phyloP scores from a whole-genome alignment of 208 protist species.

The Porcisia hertigi region DNA sequence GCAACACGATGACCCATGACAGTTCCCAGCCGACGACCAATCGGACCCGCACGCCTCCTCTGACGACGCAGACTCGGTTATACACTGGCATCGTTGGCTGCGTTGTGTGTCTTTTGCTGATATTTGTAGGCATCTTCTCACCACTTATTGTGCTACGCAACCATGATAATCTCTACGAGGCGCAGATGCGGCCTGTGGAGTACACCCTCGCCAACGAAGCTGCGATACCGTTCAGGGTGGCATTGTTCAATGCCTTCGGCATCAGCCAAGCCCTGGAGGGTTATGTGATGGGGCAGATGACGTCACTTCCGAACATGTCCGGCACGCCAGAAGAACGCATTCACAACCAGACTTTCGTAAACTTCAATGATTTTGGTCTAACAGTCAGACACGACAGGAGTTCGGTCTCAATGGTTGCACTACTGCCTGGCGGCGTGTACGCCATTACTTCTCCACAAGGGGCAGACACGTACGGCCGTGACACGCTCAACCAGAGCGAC shows the following conservation, averaged over 20 bases:
- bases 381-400: slow-evolving; percentile 30
- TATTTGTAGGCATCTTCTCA: slow-evolving; percentile 33
- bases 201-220: slow-evolving; percentile 27
- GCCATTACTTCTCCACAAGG: not conserved
- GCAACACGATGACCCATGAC: not conserved
- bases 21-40: not conserved
- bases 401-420: not conserved
- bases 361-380: slow-evolving; percentile 14
- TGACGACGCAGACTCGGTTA: not conserved
- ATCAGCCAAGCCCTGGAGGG: slow-evolving; percentile 41
- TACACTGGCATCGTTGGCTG: not conserved
- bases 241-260: slow-evolving; percentile 42
- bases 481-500: not conserved
- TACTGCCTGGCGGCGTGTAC: slow-evolving; percentile 1
- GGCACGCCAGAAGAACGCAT: slow-evolving; percentile 31
- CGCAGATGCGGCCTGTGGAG: not conserved
- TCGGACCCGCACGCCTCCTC: not conserved
- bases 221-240: slow-evolving; percentile 28
- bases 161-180: slow-evolving; percentile 4
- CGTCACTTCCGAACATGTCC: slow-evolving; percentile 34
- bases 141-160: slow-evolving; percentile 40
- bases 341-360: slow-evolving; percentile 9
- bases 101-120: slow-evolving; percentile 17
- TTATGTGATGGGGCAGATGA: slow-evolving; percentile 49
- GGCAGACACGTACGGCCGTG: not conserved